These are phyloP conservation scores for Neurospora sp. DNA, from an alignment of 495 filamentous ascomycete genomes.

Conservation along the genomic window DNA sequence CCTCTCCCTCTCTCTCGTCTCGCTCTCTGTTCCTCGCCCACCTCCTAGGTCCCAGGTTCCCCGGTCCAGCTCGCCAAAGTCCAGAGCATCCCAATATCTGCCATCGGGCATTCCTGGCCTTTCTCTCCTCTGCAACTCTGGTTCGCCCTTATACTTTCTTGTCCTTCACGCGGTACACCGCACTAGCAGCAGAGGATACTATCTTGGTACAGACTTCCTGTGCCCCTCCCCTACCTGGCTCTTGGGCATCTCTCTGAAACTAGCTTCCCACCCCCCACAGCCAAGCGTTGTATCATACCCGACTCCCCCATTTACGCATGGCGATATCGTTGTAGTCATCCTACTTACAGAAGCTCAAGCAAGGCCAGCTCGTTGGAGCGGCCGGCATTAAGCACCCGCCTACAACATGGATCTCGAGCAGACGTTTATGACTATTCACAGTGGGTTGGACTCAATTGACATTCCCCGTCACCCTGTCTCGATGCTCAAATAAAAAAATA, in stretches of 20 bases:
- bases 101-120: not conserved
- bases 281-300: not conserved
- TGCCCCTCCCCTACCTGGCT: slow-evolving; percentile 6
- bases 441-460: slow-evolving; percentile 39
- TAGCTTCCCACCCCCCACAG: slow-evolving; percentile 6
- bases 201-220: slow-evolving; percentile 1
- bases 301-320: slow-evolving; percentile 15
- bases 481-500: not conserved
- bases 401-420: slow-evolving; percentile 57
- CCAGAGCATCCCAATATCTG: not conserved
- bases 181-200: not conserved
- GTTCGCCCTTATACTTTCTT: slow-evolving; percentile 2
- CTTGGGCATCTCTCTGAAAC: slow-evolving; percentile 6
- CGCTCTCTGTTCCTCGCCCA: not conserved
- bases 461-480: slow-evolving; percentile 4
- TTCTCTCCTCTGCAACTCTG: not conserved
- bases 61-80: not conserved
- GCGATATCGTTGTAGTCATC: slow-evolving; percentile 21
- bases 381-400: slow-evolving; percentile 24
- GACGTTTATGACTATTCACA: slow-evolving; percentile 90
- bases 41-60: not conserved
- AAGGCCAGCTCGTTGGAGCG: slow-evolving; percentile 26
- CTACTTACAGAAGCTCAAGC: slow-evolving; percentile 16
- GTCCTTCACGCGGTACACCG: not conserved
- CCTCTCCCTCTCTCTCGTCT: not conserved